Evolutionary conservation across 441 rosid species (phyloP), one percentile per base, ranked within the genome.

Genomic region (Monsonia emarginata): DNA sequence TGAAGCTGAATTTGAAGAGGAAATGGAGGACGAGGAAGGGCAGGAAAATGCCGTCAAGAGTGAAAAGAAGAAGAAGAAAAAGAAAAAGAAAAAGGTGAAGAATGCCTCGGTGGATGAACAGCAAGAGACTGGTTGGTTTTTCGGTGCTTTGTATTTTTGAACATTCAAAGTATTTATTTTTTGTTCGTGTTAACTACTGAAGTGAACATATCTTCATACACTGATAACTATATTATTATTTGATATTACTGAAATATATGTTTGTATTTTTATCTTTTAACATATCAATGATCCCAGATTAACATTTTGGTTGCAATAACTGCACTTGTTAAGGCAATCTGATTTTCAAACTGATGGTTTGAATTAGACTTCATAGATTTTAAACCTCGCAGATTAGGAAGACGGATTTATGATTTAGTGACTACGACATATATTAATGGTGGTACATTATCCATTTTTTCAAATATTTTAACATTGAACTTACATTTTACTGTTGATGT

Each of bases 101-200:
- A 74, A 69, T 69, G 19, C 70, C 16, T 70, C 74, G 64, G 68
- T 57, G 56, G 72, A 63, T 5, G 76, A 82, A 27, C 82, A 82
- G 13, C 25, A 71, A 59, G 64, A 65, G n/a, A 66, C 75, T 61
- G 95, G 97, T 93, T 70, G 66, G 92, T 79, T 48, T 42, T 68
- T 65, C 57, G 7, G 54, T 19, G 54, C 13, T 70, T 21, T 74
- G 56, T 31, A 56, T 65, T 7, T 34, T 57, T 65, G 61, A 11
- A 3, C 2, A 14, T 69, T 25, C 30, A 28, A n/a, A 19, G 31
- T 48, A 31, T 57, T 46, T 63, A 14, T 30, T 66, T 44, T 27
- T 26, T 19, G 27, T 9, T 8, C 22, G 28, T 54, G 27, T 22
- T 25, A 9, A 24, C 4, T 24, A 10, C 59, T 54, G 7, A n/a